A percentile compares a stretch with the other conserved stretches of the same genome.
These are phyloP conservation scores for Dactylellina sp. DNA, from an alignment of 2,329 filamentous ascomycete species.

Conservation along the genomic window DNA sequence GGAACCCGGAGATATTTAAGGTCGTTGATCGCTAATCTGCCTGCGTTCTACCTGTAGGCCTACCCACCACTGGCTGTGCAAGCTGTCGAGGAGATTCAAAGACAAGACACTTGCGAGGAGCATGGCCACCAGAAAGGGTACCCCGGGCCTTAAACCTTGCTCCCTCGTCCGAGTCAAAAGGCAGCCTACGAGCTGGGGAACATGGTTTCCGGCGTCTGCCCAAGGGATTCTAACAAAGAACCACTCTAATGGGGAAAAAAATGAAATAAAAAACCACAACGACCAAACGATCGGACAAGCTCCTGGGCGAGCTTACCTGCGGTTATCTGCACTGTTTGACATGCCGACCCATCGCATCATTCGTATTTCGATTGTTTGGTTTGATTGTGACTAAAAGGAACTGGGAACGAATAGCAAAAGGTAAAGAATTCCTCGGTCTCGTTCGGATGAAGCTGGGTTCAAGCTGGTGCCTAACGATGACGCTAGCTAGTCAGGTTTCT, in stretches of 20 bases:
- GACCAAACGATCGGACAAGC: too few species aligned
- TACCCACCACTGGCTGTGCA: constrained; percentile 24
- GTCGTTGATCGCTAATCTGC: constrained; percentile 55
- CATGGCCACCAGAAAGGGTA: constrained; percentile 35
- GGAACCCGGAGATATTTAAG: constrained; percentile 57
- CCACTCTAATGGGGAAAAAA: constrained; percentile 25
- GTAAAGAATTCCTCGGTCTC: constrained; percentile 55
- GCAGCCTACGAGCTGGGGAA: constrained; percentile 42
- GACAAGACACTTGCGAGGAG: constrained; percentile 25
- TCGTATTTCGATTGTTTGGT: constrained; percentile 49
- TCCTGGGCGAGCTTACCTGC: constrained; percentile 34
- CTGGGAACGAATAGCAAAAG: constrained; percentile 38
- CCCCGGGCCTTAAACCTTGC: constrained; percentile 44
- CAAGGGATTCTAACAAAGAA: constrained; percentile 7
- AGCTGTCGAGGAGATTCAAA: constrained; percentile 35
- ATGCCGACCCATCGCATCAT: constrained; percentile 35
- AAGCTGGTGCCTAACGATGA: constrained; percentile 55
- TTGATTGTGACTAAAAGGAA: constrained; percentile 57
- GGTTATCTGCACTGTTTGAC: constrained; percentile 56
- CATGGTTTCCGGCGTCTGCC: constrained; percentile 34
- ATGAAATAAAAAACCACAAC: too few species aligned
- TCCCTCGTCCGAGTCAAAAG: constrained; percentile 48
- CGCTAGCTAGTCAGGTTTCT: constrained; percentile 45
- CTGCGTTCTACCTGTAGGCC: constrained; percentile 28
- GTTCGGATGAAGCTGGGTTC: constrained; percentile 54